A percentile compares a stretch with the other conserved stretches of the same genome.
Conservation (phyloP, 2,329 filamentous ascomycete genomes). For the Colletotrichum siamense region DNA sequence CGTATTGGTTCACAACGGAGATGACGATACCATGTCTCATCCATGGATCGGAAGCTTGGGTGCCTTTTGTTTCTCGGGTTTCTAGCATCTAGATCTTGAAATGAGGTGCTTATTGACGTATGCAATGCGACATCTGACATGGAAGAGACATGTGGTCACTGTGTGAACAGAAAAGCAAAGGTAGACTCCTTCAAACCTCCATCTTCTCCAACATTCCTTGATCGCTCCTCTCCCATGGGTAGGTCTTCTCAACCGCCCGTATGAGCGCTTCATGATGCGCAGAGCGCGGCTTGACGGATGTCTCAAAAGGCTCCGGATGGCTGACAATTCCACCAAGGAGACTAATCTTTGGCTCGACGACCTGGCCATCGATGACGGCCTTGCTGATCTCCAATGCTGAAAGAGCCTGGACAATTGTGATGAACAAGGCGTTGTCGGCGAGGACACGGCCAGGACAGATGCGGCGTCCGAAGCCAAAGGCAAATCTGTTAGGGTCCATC, state of each 20-base stretch:
- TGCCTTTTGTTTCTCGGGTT: neutral
- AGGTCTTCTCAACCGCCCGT: neutral
- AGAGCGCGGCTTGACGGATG: neutral
- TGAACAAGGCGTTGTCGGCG: neutral
- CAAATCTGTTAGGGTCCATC: neutral
- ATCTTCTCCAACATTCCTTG: neutral
- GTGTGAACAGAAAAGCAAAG: rapidly evolving
- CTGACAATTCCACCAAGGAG: neutral
- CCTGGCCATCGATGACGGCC: neutral
- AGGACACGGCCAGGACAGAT: neutral
- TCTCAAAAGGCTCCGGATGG: neutral
- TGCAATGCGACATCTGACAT: neutral
- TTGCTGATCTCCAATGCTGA: neutral
- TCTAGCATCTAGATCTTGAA: neutral
- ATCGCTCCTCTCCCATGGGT: neutral
- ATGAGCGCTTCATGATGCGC: neutral
- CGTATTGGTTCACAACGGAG: neutral
- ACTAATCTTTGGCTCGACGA: neutral
- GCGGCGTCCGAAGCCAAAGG: neutral
- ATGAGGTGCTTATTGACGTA: rapidly evolving
- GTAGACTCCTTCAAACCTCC: neutral
- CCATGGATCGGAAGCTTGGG: neutral
- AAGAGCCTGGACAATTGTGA: neutral
- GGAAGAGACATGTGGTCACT: neutral
- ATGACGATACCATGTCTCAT: neutral